phyloP scores from a whole-genome alignment of 2,329 filamentous ascomycete species.

The Aspergillus niger region DNA sequence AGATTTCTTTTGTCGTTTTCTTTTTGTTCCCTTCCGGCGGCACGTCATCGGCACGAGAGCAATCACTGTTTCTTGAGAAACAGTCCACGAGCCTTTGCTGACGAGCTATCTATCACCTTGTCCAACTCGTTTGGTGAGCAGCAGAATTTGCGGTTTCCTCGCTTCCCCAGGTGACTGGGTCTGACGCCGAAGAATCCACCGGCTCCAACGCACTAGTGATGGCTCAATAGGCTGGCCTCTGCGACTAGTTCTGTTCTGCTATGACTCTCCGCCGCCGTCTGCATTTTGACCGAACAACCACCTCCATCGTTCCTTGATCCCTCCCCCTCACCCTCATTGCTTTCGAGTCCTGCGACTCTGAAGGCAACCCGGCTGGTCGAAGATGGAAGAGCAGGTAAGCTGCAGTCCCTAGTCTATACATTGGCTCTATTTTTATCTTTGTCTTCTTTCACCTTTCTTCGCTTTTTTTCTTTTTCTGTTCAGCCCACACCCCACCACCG shows the following conservation, averaged over 20 bases:
- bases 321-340: constrained; percentile 8
- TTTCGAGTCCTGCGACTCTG: constrained; percentile 10
- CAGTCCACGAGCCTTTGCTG: neutral
- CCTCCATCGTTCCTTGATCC: constrained; percentile 4
- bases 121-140: neutral
- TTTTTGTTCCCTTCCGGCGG: constrained; percentile 1
- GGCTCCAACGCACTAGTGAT: constrained; percentile 5
- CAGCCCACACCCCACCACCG: neutral
- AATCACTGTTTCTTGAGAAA: neutral
- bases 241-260: constrained; percentile 8
- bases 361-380: constrained; percentile 42
- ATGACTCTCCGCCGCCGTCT: constrained; percentile 8
- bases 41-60: neutral
- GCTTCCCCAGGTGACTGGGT: constrained; percentile 6
- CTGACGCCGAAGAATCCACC: neutral
- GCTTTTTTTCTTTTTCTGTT: constrained; percentile 10
- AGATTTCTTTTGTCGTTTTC: neutral
- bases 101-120: neutral
- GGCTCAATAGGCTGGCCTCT: constrained; percentile 3
- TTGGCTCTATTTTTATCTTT: neutral
- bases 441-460: neutral
- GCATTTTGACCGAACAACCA: constrained; percentile 9
- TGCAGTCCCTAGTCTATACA: constrained; percentile 12
- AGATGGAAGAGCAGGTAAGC: constrained; percentile 50
- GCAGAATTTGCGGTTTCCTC: neutral